Conservation (phyloP, 2,329 filamentous ascomycete genomes). For the Diaporthe vexans region DNA sequence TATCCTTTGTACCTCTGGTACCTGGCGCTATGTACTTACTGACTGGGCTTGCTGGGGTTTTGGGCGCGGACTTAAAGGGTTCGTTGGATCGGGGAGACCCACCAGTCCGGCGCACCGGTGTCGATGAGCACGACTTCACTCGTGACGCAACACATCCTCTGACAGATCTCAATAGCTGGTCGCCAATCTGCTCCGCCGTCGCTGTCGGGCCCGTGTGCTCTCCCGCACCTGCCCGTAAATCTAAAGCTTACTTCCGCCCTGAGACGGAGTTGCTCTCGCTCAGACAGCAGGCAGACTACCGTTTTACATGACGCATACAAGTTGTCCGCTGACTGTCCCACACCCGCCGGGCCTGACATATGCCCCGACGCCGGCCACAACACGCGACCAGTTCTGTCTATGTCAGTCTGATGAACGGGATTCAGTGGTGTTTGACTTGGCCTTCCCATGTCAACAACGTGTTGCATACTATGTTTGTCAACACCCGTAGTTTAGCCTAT, state of each 20-base stretch:
- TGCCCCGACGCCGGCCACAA: constrained; percentile 4
- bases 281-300: neutral
- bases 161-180: constrained; percentile 7
- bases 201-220: neutral
- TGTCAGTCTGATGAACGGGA: neutral
- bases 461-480: constrained; percentile 4
- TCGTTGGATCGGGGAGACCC: constrained; percentile 7
- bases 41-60: neutral
- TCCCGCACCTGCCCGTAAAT: neutral
- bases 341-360: neutral
- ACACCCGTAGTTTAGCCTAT: constrained; percentile 12
- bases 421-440: constrained; percentile 13
- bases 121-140: constrained; percentile 12
- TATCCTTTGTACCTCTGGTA: neutral
- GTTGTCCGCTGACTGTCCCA: neutral
- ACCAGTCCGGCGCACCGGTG: constrained; percentile 12
- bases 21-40: neutral
- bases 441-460: neutral
- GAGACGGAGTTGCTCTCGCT: neutral
- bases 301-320: too few species aligned
- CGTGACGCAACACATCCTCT: constrained; percentile 21
- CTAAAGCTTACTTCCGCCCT: neutral
- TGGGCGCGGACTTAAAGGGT: constrained; percentile 15
- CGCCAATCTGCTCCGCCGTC: neutral
- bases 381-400: neutral